A percentile compares a stretch with the other conserved stretches of the same genome.
phyloP scores from a whole-genome alignment of 257 asterid genomes.

The Solanum dulcamara region DNA sequence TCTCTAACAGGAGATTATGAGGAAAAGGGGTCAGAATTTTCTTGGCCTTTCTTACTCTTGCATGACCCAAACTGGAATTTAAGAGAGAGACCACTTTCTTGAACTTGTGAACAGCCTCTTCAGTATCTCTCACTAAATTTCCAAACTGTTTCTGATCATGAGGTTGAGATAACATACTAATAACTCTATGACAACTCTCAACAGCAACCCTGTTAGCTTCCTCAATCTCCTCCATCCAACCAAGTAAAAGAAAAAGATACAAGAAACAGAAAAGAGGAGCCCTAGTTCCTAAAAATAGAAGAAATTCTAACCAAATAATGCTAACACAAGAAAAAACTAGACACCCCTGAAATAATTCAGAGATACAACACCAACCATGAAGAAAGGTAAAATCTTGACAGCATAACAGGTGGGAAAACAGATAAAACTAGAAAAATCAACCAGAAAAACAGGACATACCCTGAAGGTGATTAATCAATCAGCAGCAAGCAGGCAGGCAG shows the following conservation, averaged over 20 bases:
- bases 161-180: slow-evolving; percentile 43
- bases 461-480: slow-evolving; percentile 2
- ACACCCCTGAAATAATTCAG: neutral
- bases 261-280: neutral
- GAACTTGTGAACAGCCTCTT: slow-evolving; percentile 58
- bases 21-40: slow-evolving; percentile 40
- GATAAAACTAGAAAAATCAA: too few species aligned
- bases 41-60: slow-evolving; percentile 57
- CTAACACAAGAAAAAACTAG: neutral
- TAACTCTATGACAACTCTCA: slow-evolving; percentile 73
- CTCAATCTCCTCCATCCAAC: slow-evolving; percentile 67
- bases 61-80: slow-evolving; percentile 61
- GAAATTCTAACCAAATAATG: neutral
- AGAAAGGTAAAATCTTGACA: neutral
- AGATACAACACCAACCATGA: neutral
- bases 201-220: slow-evolving; percentile 68
- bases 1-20: slow-evolving; percentile 48
- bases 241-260: neutral
- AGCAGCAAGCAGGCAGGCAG: neutral
- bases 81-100: slow-evolving; percentile 65
- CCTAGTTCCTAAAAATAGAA: slow-evolving; percentile 30
- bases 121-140: slow-evolving; percentile 52
- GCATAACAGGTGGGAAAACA: neutral
- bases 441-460: neutral
- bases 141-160: slow-evolving; percentile 38